A percentile compares a stretch with the other conserved stretches of the same genome.
Evolutionary conservation across 2,329 filamentous ascomycete species (phyloP).

Genomic region (Neodidymelliopsis sp.): DNA sequence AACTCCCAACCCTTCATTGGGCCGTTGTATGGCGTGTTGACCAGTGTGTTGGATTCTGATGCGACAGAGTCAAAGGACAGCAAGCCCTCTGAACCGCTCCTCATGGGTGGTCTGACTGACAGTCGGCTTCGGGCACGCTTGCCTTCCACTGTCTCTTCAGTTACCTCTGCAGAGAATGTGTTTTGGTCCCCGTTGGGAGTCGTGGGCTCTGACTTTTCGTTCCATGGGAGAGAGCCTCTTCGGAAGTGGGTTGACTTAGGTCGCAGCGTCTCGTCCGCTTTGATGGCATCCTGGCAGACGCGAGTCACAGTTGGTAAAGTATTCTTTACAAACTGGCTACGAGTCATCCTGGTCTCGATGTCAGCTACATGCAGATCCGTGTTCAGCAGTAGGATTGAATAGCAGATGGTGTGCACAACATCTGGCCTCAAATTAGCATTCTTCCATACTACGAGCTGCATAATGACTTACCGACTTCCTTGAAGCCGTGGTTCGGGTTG

Average conservation of each 20-base stretch:
- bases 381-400: constrained; percentile 93
- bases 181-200: constrained; percentile 41
- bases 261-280: constrained; percentile 45
- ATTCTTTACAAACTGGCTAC: constrained; percentile 93
- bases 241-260: constrained; percentile 45
- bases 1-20: constrained; percentile 82
- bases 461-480: constrained; percentile 72
- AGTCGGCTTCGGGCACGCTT: constrained; percentile 51
- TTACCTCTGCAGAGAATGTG: constrained; percentile 35
- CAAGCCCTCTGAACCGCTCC: constrained; percentile 47
- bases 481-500: constrained; percentile 93
- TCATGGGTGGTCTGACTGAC: constrained; percentile 51
- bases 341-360: constrained; percentile 96
- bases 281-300: constrained; percentile 73
- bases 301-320: constrained; percentile 89
- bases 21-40: constrained; percentile 79
- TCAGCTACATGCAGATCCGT: constrained; percentile 95
- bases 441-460: neutral
- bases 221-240: constrained; percentile 47
- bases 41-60: constrained; percentile 74
- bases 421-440: constrained; percentile 62
- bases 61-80: constrained; percentile 45
- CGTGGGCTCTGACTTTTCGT: constrained; percentile 44
- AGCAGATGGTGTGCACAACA: constrained; percentile 96
- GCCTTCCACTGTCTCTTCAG: constrained; percentile 47